Evolutionary conservation across 2,329 filamentous ascomycete species (phyloP).

Genomic region (Monosporascus sp.): DNA sequence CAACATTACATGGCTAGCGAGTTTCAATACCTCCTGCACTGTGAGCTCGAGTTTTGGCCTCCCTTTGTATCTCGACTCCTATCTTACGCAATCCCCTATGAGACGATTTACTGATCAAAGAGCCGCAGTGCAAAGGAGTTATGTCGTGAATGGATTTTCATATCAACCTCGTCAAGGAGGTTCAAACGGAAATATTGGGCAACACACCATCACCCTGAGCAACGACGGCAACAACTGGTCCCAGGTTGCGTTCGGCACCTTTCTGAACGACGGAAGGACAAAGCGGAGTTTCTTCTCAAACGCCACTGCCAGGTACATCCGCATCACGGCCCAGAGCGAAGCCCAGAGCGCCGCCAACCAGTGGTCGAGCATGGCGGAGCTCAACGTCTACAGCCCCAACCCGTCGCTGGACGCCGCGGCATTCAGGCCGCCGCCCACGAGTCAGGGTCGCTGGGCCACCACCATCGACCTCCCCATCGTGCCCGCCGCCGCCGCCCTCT

Average conservation of each 20-base stretch:
- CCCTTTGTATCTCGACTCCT: neutral
- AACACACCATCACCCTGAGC: constrained; percentile 24
- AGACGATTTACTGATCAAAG: too few relatives aligned
- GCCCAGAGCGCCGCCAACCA: constrained; percentile 16
- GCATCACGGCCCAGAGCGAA: constrained; percentile 24
- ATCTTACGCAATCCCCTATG: neutral
- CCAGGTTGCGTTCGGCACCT: constrained; percentile 24
- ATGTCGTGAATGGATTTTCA: constrained; percentile 24
- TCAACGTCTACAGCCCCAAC: constrained; percentile 24
- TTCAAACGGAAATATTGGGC: constrained; percentile 23
- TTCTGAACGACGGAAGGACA: constrained; percentile 18
- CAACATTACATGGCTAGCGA: neutral
- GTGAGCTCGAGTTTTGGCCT: too few relatives aligned
- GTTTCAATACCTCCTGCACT: neutral
- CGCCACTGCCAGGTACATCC: constrained; percentile 22
- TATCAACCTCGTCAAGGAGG: constrained; percentile 24
- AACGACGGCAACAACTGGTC: constrained; percentile 21
- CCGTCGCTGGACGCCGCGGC: constrained; percentile 7
- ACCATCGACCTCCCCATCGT: constrained; percentile 32
- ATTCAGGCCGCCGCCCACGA: constrained; percentile 12
- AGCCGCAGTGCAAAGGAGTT: constrained; percentile 11
- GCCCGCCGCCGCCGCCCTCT: constrained; percentile 26
- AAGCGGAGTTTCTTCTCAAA: constrained; percentile 30
- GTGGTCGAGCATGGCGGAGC: constrained; percentile 28
- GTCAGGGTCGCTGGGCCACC: constrained; percentile 26